Evolutionary conservation across 164 flowering plant genomes (phyloP), one percentile per base, ranked within the genome.

Genomic region (Berberis vulgaris): DNA sequence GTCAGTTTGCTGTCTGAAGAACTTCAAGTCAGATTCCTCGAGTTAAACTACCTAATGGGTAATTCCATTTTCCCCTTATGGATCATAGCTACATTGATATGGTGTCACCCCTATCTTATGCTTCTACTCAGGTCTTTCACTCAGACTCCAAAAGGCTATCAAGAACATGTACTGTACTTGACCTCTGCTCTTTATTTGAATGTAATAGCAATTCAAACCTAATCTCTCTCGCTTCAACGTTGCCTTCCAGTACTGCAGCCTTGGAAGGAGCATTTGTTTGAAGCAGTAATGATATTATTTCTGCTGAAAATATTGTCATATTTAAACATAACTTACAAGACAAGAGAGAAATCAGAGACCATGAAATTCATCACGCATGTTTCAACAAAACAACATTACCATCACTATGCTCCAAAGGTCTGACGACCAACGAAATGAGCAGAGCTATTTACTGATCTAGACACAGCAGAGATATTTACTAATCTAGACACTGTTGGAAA

Each of bases 211-310:
- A 69, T 65, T 88, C 94, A 8, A 91, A 85, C 71, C 91, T 97
- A 52, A 73, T 88, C 71, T 91, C 92, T 74, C 95, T 77, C 65
- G 89, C 97, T 66, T 84, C 86, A 63, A 95, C 96, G 65, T 84
- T 82, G 39, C 73, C 83, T 72, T 95, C 98, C 49, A 95, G 77
- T 43, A 77, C 49, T 42, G 76, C 72, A 43, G 86, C 92, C 69
- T 77, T 89, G 26, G 26, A 26, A 26, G 26, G 26, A 26, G 26
- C 26, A 26, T 26, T 26, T 26, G 26, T 26, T 26, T 26, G 26
- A 26, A 26, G 26, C 26, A 26, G 26, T 26, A 26, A 26, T 26
- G 26, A 26, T 26, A 26, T 26, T 26, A 26, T 26, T 26, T 26
- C 26, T 26, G 26, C 26, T 26, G 26, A 26, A 26, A n/a, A n/a